A percentile compares a stretch with the other conserved stretches of the same genome.
phyloP scores from a whole-genome alignment of 2,329 filamentous ascomycete species.

The Botrytis byssoidea region DNA sequence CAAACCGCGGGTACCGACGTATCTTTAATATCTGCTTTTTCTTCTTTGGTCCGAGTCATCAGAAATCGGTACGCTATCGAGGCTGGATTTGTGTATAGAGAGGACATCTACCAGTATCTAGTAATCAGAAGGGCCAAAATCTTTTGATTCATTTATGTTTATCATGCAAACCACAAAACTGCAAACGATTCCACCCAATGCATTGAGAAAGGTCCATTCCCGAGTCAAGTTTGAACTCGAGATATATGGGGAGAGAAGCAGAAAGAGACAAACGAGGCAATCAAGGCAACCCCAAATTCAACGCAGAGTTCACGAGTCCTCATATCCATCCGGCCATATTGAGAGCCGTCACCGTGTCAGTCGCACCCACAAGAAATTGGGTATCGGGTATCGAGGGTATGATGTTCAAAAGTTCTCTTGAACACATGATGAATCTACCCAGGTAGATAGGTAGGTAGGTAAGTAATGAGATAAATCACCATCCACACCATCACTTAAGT shows the following conservation, averaged over 20 bases:
- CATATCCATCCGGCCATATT: too few species aligned
- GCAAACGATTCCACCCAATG: neutral
- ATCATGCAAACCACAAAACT: constrained; percentile 3
- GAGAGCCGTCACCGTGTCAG: neutral
- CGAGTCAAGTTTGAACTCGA: neutral
- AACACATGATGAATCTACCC: neutral
- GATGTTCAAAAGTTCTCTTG: neutral
- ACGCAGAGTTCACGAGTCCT: neutral
- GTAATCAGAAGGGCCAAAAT: neutral
- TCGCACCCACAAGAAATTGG: neutral
- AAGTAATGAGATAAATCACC: neutral
- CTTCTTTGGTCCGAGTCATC: constrained; percentile 6
- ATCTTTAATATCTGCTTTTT: neutral
- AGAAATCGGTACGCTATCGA: neutral
- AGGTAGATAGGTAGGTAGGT: too few species aligned
- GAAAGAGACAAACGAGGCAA: neutral
- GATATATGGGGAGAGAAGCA: neutral
- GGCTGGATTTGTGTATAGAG: neutral
- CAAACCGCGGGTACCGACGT: constrained; percentile 17
- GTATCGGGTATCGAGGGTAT: neutral
- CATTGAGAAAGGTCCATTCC: neutral
- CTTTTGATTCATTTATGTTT: neutral
- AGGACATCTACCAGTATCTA: neutral
- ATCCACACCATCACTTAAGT: neutral
- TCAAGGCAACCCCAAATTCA: neutral